Evolutionary conservation across 2,329 filamentous ascomycete genomes (phyloP).

Genomic region (Ascochyta pisi): DNA sequence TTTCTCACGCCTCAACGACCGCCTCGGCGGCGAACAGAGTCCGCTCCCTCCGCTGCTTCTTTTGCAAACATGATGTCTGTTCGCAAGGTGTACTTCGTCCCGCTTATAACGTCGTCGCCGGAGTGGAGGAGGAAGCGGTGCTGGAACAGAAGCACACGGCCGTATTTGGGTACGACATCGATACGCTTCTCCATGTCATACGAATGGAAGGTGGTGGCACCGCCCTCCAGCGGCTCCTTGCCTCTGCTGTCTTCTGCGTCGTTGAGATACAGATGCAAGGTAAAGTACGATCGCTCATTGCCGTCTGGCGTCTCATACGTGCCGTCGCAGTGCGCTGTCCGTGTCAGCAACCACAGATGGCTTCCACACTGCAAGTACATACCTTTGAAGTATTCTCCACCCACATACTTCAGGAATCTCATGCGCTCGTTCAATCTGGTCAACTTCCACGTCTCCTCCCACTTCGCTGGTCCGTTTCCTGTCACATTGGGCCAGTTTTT

Average conservation of each 20-base stretch:
- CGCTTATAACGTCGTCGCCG: slow-evolving; percentile 61
- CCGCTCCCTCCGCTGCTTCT: slow-evolving; percentile 25
- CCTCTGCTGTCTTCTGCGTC: slow-evolving; percentile 46
- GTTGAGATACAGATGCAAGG: slow-evolving; percentile 64
- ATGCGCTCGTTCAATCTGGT: slow-evolving; percentile 72
- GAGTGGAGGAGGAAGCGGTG: slow-evolving; percentile 60
- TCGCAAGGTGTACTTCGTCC: slow-evolving; percentile 63
- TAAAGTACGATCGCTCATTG: slow-evolving; percentile 59
- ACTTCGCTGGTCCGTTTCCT: slow-evolving; percentile 53
- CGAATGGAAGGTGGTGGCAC: slow-evolving; percentile 61
- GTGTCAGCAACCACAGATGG: slow-evolving; percentile 19
- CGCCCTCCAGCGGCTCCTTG: slow-evolving; percentile 54
- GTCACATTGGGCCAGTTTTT: slow-evolving; percentile 49
- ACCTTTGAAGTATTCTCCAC: slow-evolving; percentile 74
- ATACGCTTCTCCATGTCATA: slow-evolving; percentile 41
- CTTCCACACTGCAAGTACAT: slow-evolving; percentile 5
- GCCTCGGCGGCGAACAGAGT: background rate
- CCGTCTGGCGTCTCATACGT: slow-evolving; percentile 65
- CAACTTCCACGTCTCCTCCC: slow-evolving; percentile 53
- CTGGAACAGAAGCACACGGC: slow-evolving; percentile 64
- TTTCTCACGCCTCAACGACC: background rate
- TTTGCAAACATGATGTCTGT: slow-evolving; percentile 63
- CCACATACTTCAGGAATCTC: slow-evolving; percentile 75
- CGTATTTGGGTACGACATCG: slow-evolving; percentile 59
- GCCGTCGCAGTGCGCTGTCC: slow-evolving; percentile 70